phyloP scores from a whole-genome alignment of 75 land plant species.

The Chamaecyparis obtusa region DNA sequence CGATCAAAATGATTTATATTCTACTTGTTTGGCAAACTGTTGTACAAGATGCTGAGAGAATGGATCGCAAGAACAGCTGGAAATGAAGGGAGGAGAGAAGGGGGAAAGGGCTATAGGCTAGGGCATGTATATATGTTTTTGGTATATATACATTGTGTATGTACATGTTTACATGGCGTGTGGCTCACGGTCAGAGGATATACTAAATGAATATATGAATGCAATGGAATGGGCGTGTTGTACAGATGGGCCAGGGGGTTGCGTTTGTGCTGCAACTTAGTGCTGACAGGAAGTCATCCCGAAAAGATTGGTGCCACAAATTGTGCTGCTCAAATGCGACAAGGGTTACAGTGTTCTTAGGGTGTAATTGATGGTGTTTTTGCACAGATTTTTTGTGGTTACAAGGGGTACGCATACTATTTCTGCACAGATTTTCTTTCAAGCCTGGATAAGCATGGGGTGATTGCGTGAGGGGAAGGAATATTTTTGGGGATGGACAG shows the following conservation, averaged over 20 bases:
- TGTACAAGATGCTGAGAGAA: conserved; percentile 3
- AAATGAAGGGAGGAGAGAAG: neutral
- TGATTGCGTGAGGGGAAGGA: conserved; percentile 4
- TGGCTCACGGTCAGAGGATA: conserved; percentile 3
- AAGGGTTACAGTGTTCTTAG: neutral
- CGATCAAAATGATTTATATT: conserved; percentile 9
- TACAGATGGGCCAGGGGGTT: neutral
- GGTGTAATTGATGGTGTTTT: neutral
- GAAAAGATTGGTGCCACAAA: neutral
- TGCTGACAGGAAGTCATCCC: conserved; percentile 4
- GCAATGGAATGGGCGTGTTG: neutral
- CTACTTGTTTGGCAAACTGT: neutral
- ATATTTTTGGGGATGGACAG: conserved; percentile 5
- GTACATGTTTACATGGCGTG: neutral
- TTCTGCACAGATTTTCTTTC: neutral
- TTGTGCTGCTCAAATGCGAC: neutral
- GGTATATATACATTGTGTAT: neutral
- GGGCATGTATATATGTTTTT: neutral
- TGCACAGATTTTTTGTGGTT: no score
- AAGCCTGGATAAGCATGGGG: neutral
- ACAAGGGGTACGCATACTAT: neutral
- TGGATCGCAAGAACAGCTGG: neutral
- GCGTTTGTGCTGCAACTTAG: conserved; percentile 6
- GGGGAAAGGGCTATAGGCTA: no score
- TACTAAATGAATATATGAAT: neutral